Conservation (phyloP, 2,329 filamentous ascomycete species). For the Talaromyces marneffei region DNA sequence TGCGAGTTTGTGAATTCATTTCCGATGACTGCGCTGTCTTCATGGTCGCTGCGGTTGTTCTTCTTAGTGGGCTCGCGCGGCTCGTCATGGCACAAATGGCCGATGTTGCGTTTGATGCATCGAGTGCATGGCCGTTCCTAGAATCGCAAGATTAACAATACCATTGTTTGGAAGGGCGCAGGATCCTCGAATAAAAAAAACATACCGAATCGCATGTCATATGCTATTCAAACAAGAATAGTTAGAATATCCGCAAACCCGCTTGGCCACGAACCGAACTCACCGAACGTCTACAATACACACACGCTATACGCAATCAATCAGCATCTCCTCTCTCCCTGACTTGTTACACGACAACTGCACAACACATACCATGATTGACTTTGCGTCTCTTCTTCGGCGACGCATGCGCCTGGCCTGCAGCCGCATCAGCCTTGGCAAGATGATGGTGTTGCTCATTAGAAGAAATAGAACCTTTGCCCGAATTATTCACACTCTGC, state of each 20-base stretch:
- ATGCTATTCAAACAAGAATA: conserved; percentile 50
- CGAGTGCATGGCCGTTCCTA: conserved; percentile 93
- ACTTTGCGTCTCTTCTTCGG: conserved; percentile 84
- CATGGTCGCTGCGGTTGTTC: conserved; percentile 58
- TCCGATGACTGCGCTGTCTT: conserved; percentile 51
- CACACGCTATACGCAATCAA: conserved; percentile 60
- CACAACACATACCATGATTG: conserved; percentile 64
- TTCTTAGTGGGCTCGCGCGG: conserved; percentile 84
- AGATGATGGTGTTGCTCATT: conserved; percentile 20
- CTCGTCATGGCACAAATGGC: conserved; percentile 96
- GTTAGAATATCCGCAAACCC: not conserved
- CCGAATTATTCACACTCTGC: conserved; percentile 28
- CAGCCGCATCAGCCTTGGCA: conserved; percentile 30
- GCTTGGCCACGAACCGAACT: conserved; percentile 42
- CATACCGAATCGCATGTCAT: conserved; percentile 86
- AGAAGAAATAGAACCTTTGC: not conserved
- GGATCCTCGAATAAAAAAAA: not conserved
- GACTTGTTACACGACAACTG: conserved; percentile 9
- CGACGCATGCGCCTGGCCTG: conserved; percentile 42
- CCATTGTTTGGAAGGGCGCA: not conserved
- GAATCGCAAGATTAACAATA: conserved; percentile 12
- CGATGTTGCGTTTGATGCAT: conserved; percentile 98
- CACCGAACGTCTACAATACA: conserved; percentile 86
- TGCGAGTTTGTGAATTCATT: conserved; percentile 44
- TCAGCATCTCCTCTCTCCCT: conserved; percentile 4